Base-by-base conservation (phyloP, 208 protist genomes). In the Trypanosoma grayi region DNA sequence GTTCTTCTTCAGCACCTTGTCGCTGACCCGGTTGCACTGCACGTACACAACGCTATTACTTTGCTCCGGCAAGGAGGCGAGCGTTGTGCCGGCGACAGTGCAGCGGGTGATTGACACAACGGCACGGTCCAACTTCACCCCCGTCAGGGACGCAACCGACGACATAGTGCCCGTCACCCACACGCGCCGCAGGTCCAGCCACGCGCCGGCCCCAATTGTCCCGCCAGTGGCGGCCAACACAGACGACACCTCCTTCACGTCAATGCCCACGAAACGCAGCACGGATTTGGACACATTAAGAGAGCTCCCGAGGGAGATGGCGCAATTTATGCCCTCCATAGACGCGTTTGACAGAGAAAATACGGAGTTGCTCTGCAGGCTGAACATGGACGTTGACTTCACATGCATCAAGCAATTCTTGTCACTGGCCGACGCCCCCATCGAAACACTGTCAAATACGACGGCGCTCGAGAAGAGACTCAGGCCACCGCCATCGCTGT, bases 11-110 rank as follows among this genome's bases (percentile, higher is more conserved):
- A 60, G 41, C 4, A 60, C 0, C 30, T 51, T 60, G 18, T 16
- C 41, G 2, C 37, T 30, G 27, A n/a, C 40, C 37, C 55, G 55
- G 28, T 60, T 60, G 43, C 55, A 60, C 25, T 60, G 55, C 41
- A 60, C 55, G 16, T 39, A 51, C 16, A 60, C 41, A 28, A 40
- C 28, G 40, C 55, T 30, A 37, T 43, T 27, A 31, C 0, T n/a
- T 4, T 51, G 9, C 43, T 24, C 43, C 14, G 55, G 55, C 8
- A 10, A 25, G 30, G 40, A 24, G 6, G 27, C 55, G 28, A 60
- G 41, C 30, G 55, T 51, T 25, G 25, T 28, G 16, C 55, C 55
- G 41, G 55, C 18, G n/a, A 37, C 41, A 36, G 20, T 16, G 30
- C 40, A 60, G 25, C 28, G 55, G n/a, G 41, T 27, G 28, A 60